phyloP scores from a whole-genome alignment of 2,329 filamentous ascomycete genomes.

The Talaromyces funiculosus region DNA sequence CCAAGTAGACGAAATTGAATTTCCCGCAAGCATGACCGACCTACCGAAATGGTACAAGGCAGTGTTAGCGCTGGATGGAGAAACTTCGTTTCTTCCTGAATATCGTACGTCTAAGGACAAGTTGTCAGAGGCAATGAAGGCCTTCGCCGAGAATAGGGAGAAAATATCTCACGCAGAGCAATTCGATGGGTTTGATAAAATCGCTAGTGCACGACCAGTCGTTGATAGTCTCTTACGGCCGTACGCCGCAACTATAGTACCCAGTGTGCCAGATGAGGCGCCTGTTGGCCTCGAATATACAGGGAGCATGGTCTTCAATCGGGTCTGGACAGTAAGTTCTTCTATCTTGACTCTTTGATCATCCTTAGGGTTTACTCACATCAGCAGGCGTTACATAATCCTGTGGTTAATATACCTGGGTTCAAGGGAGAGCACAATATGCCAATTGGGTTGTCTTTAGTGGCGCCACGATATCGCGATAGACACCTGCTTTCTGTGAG shows the following conservation, averaged over 20 bases:
- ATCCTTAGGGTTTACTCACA: not conserved
- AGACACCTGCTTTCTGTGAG: not conserved
- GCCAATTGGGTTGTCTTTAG: not conserved
- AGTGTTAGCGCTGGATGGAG: not conserved
- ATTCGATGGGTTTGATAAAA: not conserved
- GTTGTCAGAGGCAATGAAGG: not conserved
- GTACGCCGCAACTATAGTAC: not conserved
- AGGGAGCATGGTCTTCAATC: not conserved
- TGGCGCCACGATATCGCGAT: not conserved
- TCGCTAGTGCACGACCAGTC: not conserved
- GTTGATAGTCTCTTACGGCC: not conserved
- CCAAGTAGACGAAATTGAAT: not conserved
- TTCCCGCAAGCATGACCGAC: not conserved
- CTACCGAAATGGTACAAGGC: not conserved
- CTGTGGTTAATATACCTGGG: not conserved
- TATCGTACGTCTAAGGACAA: not conserved
- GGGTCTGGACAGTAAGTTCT: not conserved
- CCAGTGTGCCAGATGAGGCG: not conserved
- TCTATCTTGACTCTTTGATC: not conserved
- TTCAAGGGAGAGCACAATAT: not conserved
- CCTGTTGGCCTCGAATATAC: not conserved
- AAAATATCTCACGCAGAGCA: not conserved
- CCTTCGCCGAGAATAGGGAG: not conserved
- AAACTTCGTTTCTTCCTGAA: not conserved
- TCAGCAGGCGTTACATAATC: not conserved